phyloP scores from a whole-genome alignment of 441 rosid genomes.

The Flueggea neowawraea region DNA sequence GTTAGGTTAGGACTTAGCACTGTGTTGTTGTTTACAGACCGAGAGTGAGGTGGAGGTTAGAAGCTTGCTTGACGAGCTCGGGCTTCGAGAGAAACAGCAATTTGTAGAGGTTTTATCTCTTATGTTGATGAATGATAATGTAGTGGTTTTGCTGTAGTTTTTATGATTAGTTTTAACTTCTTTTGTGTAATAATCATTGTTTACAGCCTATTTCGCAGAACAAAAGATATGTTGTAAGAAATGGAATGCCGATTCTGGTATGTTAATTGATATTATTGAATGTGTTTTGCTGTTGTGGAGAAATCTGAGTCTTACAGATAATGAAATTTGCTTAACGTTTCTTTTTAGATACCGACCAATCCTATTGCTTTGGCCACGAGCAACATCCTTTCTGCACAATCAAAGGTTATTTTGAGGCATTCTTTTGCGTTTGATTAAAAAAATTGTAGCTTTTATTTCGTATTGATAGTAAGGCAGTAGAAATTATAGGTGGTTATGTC shows the following conservation, averaged over 20 bases:
- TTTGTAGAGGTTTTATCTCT: slow-evolving; percentile 39
- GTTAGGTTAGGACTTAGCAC: no score
- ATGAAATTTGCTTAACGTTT: no score
- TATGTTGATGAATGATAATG: no score
- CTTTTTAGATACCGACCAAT: slow-evolving; percentile 73
- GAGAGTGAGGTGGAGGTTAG: slow-evolving; percentile 77
- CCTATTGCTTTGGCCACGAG: slow-evolving; percentile 66
- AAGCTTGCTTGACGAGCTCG: slow-evolving; percentile 70
- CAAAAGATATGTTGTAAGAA: slow-evolving; percentile 74
- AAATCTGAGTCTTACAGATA: no score
- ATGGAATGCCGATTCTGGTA: slow-evolving; percentile 84
- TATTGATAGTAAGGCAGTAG: no score
- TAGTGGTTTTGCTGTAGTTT: no score
- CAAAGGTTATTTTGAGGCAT: slow-evolving; percentile 59
- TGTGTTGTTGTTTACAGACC: slow-evolving; percentile 38
- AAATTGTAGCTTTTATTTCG: no score
- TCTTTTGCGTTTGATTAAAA: background rate
- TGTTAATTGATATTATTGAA: background rate
- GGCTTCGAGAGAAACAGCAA: slow-evolving; percentile 80
- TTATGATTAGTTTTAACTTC: no score
- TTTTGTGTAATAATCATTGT: no score
- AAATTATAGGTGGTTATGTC: no score
- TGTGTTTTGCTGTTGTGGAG: no score
- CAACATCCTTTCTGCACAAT: slow-evolving; percentile 65
- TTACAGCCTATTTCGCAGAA: slow-evolving; percentile 78